phyloP scores from a whole-genome alignment of 495 filamentous ascomycete genomes.

The Xylaria grammica region DNA sequence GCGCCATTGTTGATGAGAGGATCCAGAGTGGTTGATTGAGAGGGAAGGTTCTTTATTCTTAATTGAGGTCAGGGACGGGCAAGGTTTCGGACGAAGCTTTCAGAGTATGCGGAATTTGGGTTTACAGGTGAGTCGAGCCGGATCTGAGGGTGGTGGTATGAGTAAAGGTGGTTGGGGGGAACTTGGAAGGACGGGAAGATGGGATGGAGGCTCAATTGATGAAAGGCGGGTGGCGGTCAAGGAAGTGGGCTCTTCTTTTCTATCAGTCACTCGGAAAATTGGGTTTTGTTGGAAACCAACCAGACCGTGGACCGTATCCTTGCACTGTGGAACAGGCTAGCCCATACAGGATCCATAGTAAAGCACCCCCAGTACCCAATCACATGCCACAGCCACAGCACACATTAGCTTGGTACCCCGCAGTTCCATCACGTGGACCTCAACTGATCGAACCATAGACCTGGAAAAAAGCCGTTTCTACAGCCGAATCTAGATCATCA shows the following conservation, averaged over 20 bases:
- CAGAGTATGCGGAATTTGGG: not conserved
- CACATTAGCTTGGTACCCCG: constrained; percentile 4
- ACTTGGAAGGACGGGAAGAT: not conserved
- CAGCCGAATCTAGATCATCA: too few relatives aligned
- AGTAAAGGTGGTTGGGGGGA: not conserved
- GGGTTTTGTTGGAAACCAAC: constrained; percentile 2
- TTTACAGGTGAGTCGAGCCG: not conserved
- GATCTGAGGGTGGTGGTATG: not conserved
- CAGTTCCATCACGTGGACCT: constrained; percentile 10
- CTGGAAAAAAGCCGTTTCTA: not conserved
- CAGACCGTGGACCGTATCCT: not conserved
- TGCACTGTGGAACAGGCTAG: not conserved
- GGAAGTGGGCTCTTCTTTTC: not conserved
- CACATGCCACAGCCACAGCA: not conserved
- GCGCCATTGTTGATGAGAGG: constrained; percentile 57
- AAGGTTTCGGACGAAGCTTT: not conserved
- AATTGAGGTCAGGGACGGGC: not conserved
- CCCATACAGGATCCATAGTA: not conserved
- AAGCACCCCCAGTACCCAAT: not conserved
- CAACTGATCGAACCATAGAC: constrained; percentile 5
- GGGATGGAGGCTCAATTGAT: constrained; percentile 14
- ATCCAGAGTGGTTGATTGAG: constrained; percentile 40
- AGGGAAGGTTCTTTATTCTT: not conserved
- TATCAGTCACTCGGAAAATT: not conserved
- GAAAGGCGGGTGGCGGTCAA: constrained; percentile 18